Percentiles rank a stretch among this genome's conserved stretches.
These are phyloP conservation scores for Trichoderma citrinoviride DNA, from an alignment of 2,329 filamentous ascomycete genomes.

Conservation along the genomic window DNA sequence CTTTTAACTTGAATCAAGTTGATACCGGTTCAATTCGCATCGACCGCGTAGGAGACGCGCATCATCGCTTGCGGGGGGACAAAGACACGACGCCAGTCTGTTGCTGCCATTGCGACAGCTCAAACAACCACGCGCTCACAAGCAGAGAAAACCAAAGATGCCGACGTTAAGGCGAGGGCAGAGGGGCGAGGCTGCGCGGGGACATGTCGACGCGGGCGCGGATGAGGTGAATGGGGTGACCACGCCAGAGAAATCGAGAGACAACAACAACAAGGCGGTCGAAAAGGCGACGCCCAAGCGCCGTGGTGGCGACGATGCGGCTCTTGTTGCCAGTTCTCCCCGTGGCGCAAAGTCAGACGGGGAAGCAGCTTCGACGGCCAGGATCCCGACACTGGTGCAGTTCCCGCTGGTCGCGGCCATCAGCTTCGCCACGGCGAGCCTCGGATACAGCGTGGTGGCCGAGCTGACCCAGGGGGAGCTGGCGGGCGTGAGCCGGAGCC, in stretches of 20 bases:
- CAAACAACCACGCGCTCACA: neutral
- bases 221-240: neutral
- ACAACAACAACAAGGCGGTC: neutral
- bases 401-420: constrained; percentile 54
- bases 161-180: constrained; percentile 17
- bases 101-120: neutral
- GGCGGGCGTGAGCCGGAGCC: constrained; percentile 61
- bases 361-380: neutral
- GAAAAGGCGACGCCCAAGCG: constrained; percentile 3
- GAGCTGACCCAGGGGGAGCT: constrained; percentile 64
- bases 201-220: neutral
- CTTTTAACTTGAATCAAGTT: neutral
- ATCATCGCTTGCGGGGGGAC: neutral
- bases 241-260: constrained; percentile 1
- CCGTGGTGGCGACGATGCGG: neutral
- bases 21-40: neutral
- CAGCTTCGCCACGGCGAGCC: constrained; percentile 60
- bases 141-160: neutral
- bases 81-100: too few species aligned
- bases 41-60: neutral
- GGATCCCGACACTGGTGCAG: constrained; percentile 34
- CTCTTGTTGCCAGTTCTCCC: neutral
- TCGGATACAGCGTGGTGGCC: constrained; percentile 62
- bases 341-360: neutral
- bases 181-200: constrained; percentile 9